Evolutionary conservation across 495 filamentous ascomycete species (phyloP).

Genomic region (Annulohypoxylon maeteangense): DNA sequence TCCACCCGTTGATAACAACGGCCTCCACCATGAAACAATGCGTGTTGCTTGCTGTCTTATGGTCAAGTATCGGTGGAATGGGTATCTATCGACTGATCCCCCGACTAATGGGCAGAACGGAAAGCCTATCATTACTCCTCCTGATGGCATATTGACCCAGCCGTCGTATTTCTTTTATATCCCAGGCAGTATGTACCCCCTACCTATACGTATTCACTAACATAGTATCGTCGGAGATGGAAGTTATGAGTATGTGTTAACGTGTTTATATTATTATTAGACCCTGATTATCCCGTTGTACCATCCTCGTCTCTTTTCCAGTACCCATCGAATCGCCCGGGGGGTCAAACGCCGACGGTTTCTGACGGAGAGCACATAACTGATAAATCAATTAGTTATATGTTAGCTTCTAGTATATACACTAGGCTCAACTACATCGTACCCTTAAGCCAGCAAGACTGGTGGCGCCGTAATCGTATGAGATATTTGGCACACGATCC

Average conservation of each 20-base stretch:
- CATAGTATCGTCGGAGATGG: too few relatives aligned
- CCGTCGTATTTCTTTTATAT: background rate
- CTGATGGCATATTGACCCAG: background rate
- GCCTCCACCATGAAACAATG: background rate
- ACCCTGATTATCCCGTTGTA: background rate
- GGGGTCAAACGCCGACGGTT: background rate
- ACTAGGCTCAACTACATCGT: background rate
- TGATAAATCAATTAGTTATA: background rate
- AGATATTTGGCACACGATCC: background rate
- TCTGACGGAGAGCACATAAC: background rate
- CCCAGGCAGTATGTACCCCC: background rate
- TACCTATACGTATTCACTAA: too few relatives aligned
- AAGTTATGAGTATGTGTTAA: too few relatives aligned
- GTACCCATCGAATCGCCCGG: background rate
- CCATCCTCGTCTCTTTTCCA: background rate
- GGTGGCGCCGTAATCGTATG: background rate
- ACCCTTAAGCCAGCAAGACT: background rate
- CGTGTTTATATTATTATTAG: background rate
- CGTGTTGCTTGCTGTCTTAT: background rate
- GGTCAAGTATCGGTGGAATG: background rate
- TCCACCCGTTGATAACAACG: background rate
- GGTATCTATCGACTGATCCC: background rate
- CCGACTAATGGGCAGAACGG: background rate
- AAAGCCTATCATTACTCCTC: background rate
- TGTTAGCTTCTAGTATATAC: background rate